Conservation (phyloP, 768 basidiomycete genomes). For the Chalciporus sphaerocephalus region DNA sequence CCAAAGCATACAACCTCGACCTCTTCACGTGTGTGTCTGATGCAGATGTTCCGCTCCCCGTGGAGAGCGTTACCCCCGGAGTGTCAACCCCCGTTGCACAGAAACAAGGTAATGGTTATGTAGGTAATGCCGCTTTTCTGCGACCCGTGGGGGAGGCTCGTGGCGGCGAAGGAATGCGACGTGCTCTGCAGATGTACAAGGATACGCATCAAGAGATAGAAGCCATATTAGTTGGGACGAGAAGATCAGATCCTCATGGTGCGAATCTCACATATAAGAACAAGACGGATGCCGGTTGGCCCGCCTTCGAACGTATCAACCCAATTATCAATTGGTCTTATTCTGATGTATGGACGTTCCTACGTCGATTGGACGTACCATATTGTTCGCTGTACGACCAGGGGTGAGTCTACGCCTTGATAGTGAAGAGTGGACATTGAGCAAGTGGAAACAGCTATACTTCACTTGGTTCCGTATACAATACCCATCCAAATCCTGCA, state of each 20-base stretch:
- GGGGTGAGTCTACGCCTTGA: constrained; percentile 52
- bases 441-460: constrained; percentile 65
- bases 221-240: constrained; percentile 86
- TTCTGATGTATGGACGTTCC: constrained; percentile 82
- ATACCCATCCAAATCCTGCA: constrained; percentile 91
- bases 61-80: constrained; percentile 44
- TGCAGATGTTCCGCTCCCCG: constrained; percentile 41
- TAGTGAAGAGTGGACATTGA: not conserved
- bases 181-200: constrained; percentile 73
- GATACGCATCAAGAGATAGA: constrained; percentile 57
- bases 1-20: constrained; percentile 65
- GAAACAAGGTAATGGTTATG: constrained; percentile 6
- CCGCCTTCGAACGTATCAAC: constrained; percentile 82
- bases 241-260: constrained; percentile 89
- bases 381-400: constrained; percentile 90
- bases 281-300: constrained; percentile 89
- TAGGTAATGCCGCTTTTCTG: constrained; percentile 17
- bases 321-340: constrained; percentile 97
- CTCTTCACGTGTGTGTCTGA: constrained; percentile 43
- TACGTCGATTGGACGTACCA: constrained; percentile 67
- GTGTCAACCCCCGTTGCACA: constrained; percentile 24
- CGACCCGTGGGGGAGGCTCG: constrained; percentile 49
- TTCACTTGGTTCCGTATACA: constrained; percentile 91
- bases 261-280: constrained; percentile 67
- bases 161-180: constrained; percentile 71